Base-by-base conservation (phyloP, 164 flowering plant species). In the Piper longum region DNA sequence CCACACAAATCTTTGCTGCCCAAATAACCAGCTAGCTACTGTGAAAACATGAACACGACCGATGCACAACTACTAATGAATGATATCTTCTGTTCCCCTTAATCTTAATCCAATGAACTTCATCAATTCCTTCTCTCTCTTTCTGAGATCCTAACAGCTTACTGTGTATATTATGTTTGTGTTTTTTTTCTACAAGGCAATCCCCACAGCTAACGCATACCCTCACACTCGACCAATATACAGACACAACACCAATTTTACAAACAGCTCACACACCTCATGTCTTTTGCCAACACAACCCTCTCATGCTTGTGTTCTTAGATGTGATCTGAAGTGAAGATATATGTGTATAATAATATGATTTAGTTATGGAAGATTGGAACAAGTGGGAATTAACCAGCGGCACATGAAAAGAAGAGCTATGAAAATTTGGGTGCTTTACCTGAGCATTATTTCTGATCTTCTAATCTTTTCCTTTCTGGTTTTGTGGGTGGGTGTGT, bases 371-470 rank as follows among this genome's bases (percentile, higher is more conserved):
- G 36, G 36, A 26, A 81, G 79, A 78, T 78, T 75, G 76, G 67
- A 80, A 82, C 80, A 83, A 82, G 85, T 79, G 80, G 76, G 78
- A 82, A 77, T 79, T 74, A 75, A 76, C 71, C 67, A 70, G 68
- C 70, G 72, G 67, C 65, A 54, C 65, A 66, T 64, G 56, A 72
- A 76, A 76, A 72, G 69, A 61, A 66, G 70, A 62, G 64, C 62
- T 61, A 26, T 9, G 19, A 19, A 56, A 56, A 64, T 39, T 36
- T 42, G 41, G 43, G 41, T 62, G 43, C 42, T 56, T 51, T 52
- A 55, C n/a, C 19, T 60, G 16, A n/a, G 55, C 60, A 43, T 45
- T 57, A 43, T 60, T 56, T 43, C 11, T 40, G 63, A 19, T 65
- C 7, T 65, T 42, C 42, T 4, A 48, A 54, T 67, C 39, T 7